Conservation (phyloP, 169 alveolate species). For the Fabrea salina region DNA sequence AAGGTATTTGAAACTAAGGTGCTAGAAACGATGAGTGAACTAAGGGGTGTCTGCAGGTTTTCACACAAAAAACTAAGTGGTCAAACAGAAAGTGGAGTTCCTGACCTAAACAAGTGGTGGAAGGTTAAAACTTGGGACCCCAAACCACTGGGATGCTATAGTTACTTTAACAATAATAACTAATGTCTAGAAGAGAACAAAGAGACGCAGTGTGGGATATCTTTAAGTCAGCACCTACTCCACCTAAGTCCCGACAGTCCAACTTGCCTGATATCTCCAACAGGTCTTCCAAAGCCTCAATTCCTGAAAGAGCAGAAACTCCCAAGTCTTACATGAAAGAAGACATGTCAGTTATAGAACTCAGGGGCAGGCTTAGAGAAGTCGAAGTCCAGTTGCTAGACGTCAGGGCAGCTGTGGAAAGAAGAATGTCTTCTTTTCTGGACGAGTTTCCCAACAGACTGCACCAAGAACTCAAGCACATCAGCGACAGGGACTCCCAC, state of each 20-base stretch:
- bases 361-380: conserved; percentile 17
- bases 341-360: conserved; percentile 4
- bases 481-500: conserved; percentile 1
- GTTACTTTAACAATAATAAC: too few relatives aligned
- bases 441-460: conserved; percentile 28
- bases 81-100: neutral
- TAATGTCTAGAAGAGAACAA: neutral
- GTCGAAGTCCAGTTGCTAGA: conserved; percentile 13
- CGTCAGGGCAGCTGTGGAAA: neutral
- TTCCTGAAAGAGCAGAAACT: conserved; percentile 4
- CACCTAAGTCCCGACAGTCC: neutral
- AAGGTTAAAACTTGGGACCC: neutral
- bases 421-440: neutral
- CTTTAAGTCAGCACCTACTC: neutral
- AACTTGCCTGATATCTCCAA: neutral
- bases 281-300: neutral
- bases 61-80: neutral
- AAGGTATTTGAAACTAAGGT: neutral
- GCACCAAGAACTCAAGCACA: neutral
- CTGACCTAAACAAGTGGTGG: neutral
- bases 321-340: neutral
- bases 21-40: neutral
- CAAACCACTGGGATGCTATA: neutral
- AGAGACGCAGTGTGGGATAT: neutral
- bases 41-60: neutral